phyloP scores from a whole-genome alignment of 345 rosid species.

The Rhodamnia rubescens region DNA sequence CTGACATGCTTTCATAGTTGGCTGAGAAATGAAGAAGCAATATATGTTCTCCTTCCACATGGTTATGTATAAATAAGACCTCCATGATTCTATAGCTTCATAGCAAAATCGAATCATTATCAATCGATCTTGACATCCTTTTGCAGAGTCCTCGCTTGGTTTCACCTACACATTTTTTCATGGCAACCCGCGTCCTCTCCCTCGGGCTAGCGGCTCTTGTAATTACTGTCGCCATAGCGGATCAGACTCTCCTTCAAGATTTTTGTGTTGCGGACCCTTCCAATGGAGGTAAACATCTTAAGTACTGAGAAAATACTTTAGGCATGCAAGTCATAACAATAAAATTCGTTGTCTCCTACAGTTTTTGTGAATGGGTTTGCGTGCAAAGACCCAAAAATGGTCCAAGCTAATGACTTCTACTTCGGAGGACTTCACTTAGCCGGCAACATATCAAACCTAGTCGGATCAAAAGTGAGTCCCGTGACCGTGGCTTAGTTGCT shows the following conservation, averaged over 20 bases:
- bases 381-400: not conserved
- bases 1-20: no score
- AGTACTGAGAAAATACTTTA: not conserved
- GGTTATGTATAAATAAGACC: not conserved
- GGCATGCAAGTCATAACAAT: accelerated
- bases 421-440: constrained; percentile 4
- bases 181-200: not conserved
- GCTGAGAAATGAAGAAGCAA: no score
- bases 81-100: not conserved
- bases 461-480: constrained; percentile 7
- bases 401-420: not conserved
- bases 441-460: not conserved
- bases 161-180: not conserved
- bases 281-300: not conserved
- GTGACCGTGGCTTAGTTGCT: not conserved
- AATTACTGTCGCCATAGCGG: not conserved
- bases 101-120: not conserved
- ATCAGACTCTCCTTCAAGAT: constrained; percentile 9
- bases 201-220: not conserved
- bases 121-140: not conserved
- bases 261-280: constrained; percentile 4
- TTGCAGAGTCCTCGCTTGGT: not conserved
- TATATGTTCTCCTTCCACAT: not conserved
- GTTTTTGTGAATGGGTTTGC: not conserved
- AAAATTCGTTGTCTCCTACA: not conserved